Base-by-base conservation (phyloP, 495 filamentous ascomycete species). In the Hypomontagnella monticulosa region DNA sequence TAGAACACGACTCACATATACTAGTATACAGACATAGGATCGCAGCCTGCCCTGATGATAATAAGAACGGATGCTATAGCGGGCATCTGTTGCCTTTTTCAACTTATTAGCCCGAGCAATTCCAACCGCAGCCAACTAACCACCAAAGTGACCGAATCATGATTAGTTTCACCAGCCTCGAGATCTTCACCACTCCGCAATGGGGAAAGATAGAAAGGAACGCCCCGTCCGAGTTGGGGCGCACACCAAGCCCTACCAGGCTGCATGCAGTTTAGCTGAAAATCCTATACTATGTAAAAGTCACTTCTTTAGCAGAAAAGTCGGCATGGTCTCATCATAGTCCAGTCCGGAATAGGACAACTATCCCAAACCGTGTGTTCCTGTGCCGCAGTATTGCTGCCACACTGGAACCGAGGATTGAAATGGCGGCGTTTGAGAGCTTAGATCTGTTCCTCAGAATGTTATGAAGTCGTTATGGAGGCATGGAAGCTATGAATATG, bases 181-280 rank as follows among this genome's bases (percentile, higher is more conserved):
- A 51, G 54, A 68, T 58, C 65, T 53, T 63, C 54, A 59, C 7
- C 16, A 49, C 65, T 68, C 65, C 65, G 48, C 65, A 48, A 58
- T 53, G 47, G 57, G 48, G 58, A 40, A 62, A 40, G 48, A 41
- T 15, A 43, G n/a, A n/a, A n/a, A n/a, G n/a, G n/a, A n/a, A n/a
- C n/a, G n/a, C n/a, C n/a, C n/a, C n/a, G n/a, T n/a, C 41, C 15
- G 16, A 23, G 3, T 32, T 52, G 19, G 54, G 12, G 11, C 12
- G 27, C 14, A 27, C 37, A 47, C 42, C 58, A 57, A 68, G 52
- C 53, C 57, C 49, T 63, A 50, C 55, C 34, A 68, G 41, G 32
- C 48, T 53, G 37, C 44, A 46, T 36, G 14, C 20, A 48, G 49
- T 56, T 55, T 56, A 66, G 62, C 49, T 66, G 57, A 50, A 34